Percentiles rank a stretch among this genome's conserved stretches.
These are phyloP conservation scores for Heritiera littoralis DNA, from an alignment of 345 rosid genomes.

Conservation along the genomic window DNA sequence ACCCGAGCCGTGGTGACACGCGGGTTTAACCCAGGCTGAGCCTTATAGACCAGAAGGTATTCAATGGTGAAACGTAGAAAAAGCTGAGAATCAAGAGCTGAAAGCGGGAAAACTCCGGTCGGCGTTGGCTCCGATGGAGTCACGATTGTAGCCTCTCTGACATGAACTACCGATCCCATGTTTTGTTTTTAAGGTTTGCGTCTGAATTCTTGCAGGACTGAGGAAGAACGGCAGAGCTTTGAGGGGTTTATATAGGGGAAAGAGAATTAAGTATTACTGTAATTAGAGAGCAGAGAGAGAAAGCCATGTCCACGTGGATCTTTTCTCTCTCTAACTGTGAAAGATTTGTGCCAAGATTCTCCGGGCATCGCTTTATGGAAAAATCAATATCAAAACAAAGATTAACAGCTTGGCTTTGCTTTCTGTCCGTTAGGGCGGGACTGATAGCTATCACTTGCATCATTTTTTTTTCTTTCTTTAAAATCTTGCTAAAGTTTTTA, in stretches of 20 bases:
- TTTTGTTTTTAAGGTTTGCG: background rate
- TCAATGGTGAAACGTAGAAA: conserved; percentile 86
- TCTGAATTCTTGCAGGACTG: conserved; percentile 3
- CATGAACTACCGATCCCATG: conserved; percentile 52
- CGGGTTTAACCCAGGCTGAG: conserved; percentile 40
- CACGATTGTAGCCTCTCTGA: conserved; percentile 56
- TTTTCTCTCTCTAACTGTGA: conserved; percentile 45
- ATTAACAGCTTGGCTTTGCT: conserved; percentile 56
- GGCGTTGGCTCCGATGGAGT: conserved; percentile 74
- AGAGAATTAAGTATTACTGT: too few species aligned
- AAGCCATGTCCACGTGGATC: conserved; percentile 16
- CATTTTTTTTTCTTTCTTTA: too few species aligned
- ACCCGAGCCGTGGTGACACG: conserved; percentile 34
- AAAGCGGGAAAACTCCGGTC: conserved; percentile 54
- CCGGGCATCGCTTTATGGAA: conserved; percentile 70
- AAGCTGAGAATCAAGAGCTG: conserved; percentile 86
- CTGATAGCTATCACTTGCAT: conserved; percentile 25
- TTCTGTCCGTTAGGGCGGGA: conserved; percentile 46
- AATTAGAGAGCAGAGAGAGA: background rate
- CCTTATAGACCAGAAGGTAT: conserved; percentile 59
- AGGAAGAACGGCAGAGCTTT: conserved; percentile 22
- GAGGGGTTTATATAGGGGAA: conserved; percentile 13
- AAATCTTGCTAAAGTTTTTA: background rate
- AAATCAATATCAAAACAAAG: conserved; percentile 42
- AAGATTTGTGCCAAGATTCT: conserved; percentile 85